A percentile compares a stretch with the other conserved stretches of the same genome.
Conservation (phyloP, 2,329 filamentous ascomycete genomes). For the Reticulascus tulasneorum region DNA sequence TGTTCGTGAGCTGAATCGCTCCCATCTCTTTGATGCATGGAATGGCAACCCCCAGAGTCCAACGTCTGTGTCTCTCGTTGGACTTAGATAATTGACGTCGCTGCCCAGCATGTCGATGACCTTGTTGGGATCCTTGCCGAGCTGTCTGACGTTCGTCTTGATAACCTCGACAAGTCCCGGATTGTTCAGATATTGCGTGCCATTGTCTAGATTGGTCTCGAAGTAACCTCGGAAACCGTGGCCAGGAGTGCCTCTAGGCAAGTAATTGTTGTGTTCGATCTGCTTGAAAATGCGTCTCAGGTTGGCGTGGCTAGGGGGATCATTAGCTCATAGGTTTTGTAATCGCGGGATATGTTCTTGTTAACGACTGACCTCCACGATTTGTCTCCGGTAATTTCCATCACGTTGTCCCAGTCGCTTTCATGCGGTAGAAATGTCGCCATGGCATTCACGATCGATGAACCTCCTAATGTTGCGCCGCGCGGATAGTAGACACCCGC, state of each 20-base stretch:
- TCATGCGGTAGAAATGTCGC: slow-evolving; percentile 55
- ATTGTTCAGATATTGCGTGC: slow-evolving; percentile 21
- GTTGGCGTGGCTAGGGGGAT: slow-evolving; percentile 24
- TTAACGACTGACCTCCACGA: slow-evolving; percentile 47
- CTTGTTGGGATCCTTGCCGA: slow-evolving; percentile 12
- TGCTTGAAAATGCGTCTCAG: slow-evolving; percentile 19
- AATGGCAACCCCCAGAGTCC: slow-evolving; percentile 1
- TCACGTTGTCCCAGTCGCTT: slow-evolving; percentile 56
- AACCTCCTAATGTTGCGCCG: slow-evolving; percentile 41
- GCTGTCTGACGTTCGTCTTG: slow-evolving; percentile 11
- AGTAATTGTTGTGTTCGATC: slow-evolving; percentile 43
- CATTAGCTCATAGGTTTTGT: background rate
- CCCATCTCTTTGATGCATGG: background rate
- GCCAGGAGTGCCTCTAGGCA: slow-evolving; percentile 29
- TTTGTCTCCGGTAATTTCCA: slow-evolving; percentile 52
- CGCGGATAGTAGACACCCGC: slow-evolving; percentile 43
- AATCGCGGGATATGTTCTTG: background rate
- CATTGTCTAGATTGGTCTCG: slow-evolving; percentile 15
- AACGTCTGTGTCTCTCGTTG: slow-evolving; percentile 20
- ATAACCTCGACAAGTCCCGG: slow-evolving; percentile 1
- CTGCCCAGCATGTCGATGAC: slow-evolving; percentile 21
- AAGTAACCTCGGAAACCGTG: slow-evolving; percentile 39
- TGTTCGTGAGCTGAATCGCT: slow-evolving; percentile 6
- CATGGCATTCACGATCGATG: slow-evolving; percentile 57
- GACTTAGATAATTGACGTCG: slow-evolving; percentile 23